Conservation (phyloP, 2,329 filamentous ascomycete genomes). For the Aspergillus tamarii region DNA sequence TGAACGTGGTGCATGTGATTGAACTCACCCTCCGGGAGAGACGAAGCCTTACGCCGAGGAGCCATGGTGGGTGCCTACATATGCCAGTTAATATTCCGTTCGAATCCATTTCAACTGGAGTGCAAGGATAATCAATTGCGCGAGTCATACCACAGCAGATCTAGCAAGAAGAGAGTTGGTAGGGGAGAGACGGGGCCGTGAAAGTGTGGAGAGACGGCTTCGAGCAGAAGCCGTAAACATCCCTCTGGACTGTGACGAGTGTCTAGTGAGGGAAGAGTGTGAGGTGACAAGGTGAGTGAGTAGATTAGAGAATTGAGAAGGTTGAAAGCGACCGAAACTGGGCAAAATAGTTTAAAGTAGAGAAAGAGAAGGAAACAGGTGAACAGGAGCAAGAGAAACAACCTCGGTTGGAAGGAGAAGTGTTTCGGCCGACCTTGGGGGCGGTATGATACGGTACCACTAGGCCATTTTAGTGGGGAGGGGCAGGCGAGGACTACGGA, state of each 20-base stretch:
- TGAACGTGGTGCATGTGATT: slow-evolving; percentile 23
- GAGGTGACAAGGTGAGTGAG: slow-evolving; percentile 8
- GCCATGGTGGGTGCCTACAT: slow-evolving; percentile 44
- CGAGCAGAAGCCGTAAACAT: slow-evolving; percentile 50
- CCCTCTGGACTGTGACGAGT: slow-evolving; percentile 31
- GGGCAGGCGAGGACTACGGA: not conserved
- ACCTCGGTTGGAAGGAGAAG: slow-evolving; percentile 24
- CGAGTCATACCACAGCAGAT: slow-evolving; percentile 35
- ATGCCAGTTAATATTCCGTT: not conserved
- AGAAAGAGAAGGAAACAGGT: slow-evolving; percentile 10
- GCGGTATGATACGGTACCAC: slow-evolving; percentile 12
- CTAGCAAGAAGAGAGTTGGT: slow-evolving; percentile 37
- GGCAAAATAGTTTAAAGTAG: slow-evolving; percentile 14
- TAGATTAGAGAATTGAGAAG: slow-evolving; percentile 14
- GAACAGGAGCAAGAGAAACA: slow-evolving; percentile 14
- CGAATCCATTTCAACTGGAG: not conserved
- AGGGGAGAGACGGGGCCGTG: slow-evolving; percentile 42
- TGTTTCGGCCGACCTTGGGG: slow-evolving; percentile 14
- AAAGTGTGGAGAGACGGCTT: slow-evolving; percentile 46
- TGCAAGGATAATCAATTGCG: not conserved
- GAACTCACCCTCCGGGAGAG: slow-evolving; percentile 49
- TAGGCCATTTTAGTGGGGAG: not conserved
- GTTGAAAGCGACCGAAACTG: slow-evolving; percentile 14
- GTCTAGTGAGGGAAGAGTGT: slow-evolving; percentile 14
- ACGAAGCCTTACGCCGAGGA: slow-evolving; percentile 47